phyloP scores from a whole-genome alignment of 1,139 yeast species.

The Kurtzmaniella natalensis region DNA sequence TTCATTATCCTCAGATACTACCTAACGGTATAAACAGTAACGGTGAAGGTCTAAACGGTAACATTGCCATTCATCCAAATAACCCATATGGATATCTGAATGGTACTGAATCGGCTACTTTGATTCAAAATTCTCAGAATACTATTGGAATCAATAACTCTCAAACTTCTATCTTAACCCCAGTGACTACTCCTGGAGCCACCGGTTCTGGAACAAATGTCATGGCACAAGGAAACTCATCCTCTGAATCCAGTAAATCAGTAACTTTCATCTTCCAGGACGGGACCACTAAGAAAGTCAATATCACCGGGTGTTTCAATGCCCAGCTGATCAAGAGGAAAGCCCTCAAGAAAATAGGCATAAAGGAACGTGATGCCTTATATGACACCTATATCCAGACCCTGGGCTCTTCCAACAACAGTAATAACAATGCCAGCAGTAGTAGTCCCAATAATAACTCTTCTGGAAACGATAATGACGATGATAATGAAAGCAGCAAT shows the following conservation, averaged over 20 bases:
- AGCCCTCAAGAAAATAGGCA: constrained; percentile 58
- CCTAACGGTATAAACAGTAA: no score
- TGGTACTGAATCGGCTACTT: constrained; percentile 2
- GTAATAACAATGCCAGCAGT: background rate
- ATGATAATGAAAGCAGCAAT: background rate
- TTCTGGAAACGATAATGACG: no score
- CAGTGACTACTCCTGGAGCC: background rate
- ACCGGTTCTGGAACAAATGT: background rate
- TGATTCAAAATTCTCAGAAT: background rate
- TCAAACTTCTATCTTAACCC: background rate
- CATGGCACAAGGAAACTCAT: background rate
- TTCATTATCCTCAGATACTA: no score
- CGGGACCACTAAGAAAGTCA: constrained; percentile 71
- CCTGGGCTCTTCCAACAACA: background rate
- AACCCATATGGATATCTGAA: background rate
- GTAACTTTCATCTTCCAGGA: constrained; percentile 70
- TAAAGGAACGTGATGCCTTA: constrained; percentile 32
- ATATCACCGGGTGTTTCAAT: constrained; percentile 75
- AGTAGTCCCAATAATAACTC: constrained; percentile 10
- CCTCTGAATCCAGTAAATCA: constrained; percentile 37
- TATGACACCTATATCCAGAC: constrained; percentile 42
- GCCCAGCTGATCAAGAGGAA: constrained; percentile 76
- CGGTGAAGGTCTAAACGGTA: no score
- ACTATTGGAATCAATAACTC: background rate
- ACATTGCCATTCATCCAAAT: background rate